Evolutionary conservation across 768 basidiomycete genomes (phyloP), one percentile per base, ranked within the genome.

Genomic region (Strobilomyces dryophilus): DNA sequence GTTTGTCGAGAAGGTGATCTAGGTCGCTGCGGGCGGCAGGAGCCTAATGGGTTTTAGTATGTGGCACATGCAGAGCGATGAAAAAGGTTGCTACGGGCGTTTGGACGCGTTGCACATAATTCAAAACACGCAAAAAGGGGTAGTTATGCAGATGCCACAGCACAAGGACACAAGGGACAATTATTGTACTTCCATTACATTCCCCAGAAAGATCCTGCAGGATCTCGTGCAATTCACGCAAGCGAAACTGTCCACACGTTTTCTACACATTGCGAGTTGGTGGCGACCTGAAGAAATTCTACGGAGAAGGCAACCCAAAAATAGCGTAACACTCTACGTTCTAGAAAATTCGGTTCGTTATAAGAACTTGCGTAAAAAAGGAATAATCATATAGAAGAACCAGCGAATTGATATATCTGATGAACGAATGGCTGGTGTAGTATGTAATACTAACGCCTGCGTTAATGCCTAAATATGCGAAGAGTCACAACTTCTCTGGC

Each of bases 331-430:
- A 51, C 21, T 65, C 61, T 43, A 57, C 27, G 27, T 56, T 67
- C 67, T 66, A 69, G 55, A 60, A 70, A 49, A 32, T 45, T 41
- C 27, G 14, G 45, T 41, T 41, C 42, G 43, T 62, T 21, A 66
- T 47, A 53, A 56, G 41, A 61, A 55, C 52, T 65, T 68, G 56
- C 60, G 67, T 45, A 69, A 65, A 63, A 71, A 69, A 58, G 67
- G 67, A 71, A 69, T 70, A 71, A 69, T 62, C 68, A 69, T 71
- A 70, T 68, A 69, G 52, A 71, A 69, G 20, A 71, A 57, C 68
- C 68, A 69, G 18, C 67, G 69, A 51, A 69, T 65, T 56, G 65
- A 67, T 60, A 67, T 14, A 49, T 54, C 55, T 37, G 69, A 56
- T 27, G 51, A 49, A 55, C 55, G 65, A 48, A 46, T 45, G 50